phyloP scores from a whole-genome alignment of 2,329 filamentous ascomycete genomes.

The Penicillium psychrosexuale region DNA sequence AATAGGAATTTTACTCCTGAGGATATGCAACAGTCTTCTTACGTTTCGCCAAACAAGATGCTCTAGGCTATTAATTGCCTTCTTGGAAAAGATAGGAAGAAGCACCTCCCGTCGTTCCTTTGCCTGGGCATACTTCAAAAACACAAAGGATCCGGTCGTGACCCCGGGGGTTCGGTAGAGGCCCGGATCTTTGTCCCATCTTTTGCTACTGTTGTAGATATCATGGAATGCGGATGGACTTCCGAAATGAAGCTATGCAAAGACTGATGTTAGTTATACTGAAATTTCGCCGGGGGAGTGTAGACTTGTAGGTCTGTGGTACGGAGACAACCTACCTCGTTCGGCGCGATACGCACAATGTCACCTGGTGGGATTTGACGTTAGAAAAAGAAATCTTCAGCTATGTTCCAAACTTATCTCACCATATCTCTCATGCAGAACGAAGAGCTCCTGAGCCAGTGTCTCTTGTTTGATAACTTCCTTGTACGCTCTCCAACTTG shows the following conservation, averaged over 20 bases:
- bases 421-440: not conserved
- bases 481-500: constrained; percentile 12
- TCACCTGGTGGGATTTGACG: not conserved
- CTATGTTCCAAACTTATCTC: too few relatives aligned
- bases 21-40: too few relatives aligned
- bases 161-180: constrained; percentile 11
- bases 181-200: constrained; percentile 11
- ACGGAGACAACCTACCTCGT: not conserved
- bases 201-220: constrained; percentile 10
- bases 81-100: constrained; percentile 10
- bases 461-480: constrained; percentile 10
- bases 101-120: constrained; percentile 9
- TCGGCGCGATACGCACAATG: not conserved
- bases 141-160: constrained; percentile 4
- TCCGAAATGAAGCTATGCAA: constrained; percentile 10
- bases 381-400: too few relatives aligned
- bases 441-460: constrained; percentile 1
- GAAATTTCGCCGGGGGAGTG: not conserved
- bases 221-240: constrained; percentile 8
- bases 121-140: constrained; percentile 10
- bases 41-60: constrained; percentile 13
- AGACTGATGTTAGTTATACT: not conserved
- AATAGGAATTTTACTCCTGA: too few relatives aligned
- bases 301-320: not conserved
- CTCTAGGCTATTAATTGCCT: constrained; percentile 7